Evolutionary conservation across 2,329 filamentous ascomycete species (phyloP).

Genomic region (Ascochyta fabae): DNA sequence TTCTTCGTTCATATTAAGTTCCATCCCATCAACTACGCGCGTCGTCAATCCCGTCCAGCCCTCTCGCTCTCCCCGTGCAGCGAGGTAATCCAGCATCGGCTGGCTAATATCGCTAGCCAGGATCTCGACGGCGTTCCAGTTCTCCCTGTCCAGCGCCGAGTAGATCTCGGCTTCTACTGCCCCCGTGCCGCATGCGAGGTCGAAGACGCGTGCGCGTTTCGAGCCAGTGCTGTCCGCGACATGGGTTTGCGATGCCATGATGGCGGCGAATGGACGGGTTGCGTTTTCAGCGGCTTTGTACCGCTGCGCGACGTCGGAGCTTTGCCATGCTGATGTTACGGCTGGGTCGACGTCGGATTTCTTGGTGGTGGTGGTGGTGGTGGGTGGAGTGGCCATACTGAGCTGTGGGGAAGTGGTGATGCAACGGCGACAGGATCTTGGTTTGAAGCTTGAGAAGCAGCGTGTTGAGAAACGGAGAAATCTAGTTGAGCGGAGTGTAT

Average conservation of each 20-base stretch:
- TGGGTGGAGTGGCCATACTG: background rate
- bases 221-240: slow-evolving; percentile 8
- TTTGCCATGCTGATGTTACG: slow-evolving; percentile 1
- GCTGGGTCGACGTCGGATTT: background rate
- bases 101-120: slow-evolving; percentile 32
- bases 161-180: slow-evolving; percentile 30
- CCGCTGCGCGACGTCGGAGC: slow-evolving; percentile 16
- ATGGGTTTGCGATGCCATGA: slow-evolving; percentile 12
- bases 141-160: slow-evolving; percentile 14
- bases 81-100: slow-evolving; percentile 30
- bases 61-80: slow-evolving; percentile 17
- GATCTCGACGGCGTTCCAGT: slow-evolving; percentile 24
- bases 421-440: background rate
- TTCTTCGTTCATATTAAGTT: background rate
- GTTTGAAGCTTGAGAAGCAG: too few relatives aligned
- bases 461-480: too few relatives aligned
- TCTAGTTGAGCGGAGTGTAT: too few relatives aligned
- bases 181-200: slow-evolving; percentile 38
- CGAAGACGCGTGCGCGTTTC: slow-evolving; percentile 19
- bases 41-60: slow-evolving; percentile 30
- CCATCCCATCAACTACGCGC: slow-evolving; percentile 23
- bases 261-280: slow-evolving; percentile 25
- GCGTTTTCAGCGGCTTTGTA: slow-evolving; percentile 30
- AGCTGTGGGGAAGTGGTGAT: background rate
- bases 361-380: background rate